A percentile compares a stretch with the other conserved stretches of the same genome.
Conservation (phyloP, 257 asterid genomes). For the Voacanga thouarsii region DNA sequence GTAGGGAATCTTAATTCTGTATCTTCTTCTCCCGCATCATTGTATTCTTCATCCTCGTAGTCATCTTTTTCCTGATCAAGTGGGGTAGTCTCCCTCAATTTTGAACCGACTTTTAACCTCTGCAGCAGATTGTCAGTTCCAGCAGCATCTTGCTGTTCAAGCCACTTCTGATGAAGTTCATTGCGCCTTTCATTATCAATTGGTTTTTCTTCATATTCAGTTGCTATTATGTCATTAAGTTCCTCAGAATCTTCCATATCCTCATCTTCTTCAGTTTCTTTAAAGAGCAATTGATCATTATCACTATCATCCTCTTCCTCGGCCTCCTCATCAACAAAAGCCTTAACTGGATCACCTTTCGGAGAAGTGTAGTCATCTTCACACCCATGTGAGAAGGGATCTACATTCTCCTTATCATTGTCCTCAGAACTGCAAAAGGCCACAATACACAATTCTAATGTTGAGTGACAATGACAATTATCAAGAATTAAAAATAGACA, state of each 20-base stretch:
- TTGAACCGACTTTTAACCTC: slow-evolving; percentile 54
- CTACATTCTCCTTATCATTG: slow-evolving; percentile 61
- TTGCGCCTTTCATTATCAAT: slow-evolving; percentile 63
- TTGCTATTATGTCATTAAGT: slow-evolving; percentile 77
- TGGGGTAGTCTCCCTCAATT: slow-evolving; percentile 40
- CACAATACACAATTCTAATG: slow-evolving; percentile 13
- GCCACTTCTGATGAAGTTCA: slow-evolving; percentile 97
- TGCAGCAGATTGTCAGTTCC: slow-evolving; percentile 89
- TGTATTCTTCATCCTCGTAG: slow-evolving; percentile 48
- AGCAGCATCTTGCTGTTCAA: slow-evolving; percentile 93
- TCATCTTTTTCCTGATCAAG: slow-evolving; percentile 47
- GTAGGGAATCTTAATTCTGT: slow-evolving; percentile 34
- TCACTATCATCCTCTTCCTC: slow-evolving; percentile 93
- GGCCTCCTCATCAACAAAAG: slow-evolving; percentile 92
- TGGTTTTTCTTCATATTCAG: slow-evolving; percentile 57
- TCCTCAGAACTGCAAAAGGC: slow-evolving; percentile 64
- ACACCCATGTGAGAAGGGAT: slow-evolving; percentile 35
- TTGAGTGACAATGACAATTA: background rate
- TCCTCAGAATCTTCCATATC: slow-evolving; percentile 70
- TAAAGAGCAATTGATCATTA: slow-evolving; percentile 45
- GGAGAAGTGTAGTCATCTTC: slow-evolving; percentile 35
- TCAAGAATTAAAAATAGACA: background rate
- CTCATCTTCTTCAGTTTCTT: slow-evolving; percentile 70
- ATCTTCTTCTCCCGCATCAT: slow-evolving; percentile 41
- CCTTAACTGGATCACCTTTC: slow-evolving; percentile 63